phyloP scores from a whole-genome alignment of 129 eudicot species.

The Flaveria linearis region DNA sequence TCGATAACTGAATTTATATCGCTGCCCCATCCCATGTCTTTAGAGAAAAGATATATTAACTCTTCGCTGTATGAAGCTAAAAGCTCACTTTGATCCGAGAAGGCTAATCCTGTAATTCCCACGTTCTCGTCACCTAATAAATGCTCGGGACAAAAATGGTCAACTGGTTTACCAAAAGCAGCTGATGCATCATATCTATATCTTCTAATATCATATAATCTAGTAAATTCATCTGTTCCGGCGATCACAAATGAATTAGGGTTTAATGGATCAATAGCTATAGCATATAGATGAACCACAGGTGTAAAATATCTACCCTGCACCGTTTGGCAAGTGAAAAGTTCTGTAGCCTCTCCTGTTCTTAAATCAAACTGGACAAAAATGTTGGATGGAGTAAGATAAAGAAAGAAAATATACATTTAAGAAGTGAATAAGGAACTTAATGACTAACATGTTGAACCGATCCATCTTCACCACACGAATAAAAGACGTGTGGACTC shows the following conservation, averaged over 20 bases:
- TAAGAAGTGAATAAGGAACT: conserved; percentile 5
- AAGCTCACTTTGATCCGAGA: conserved; percentile 71
- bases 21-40: conserved; percentile 66
- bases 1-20: conserved; percentile 36
- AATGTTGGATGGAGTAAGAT: neutral
- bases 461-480: conserved; percentile 90
- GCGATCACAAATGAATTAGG: conserved; percentile 69
- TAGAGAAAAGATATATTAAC: conserved; percentile 61
- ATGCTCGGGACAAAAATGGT: conserved; percentile 67
- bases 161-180: conserved; percentile 59
- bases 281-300: conserved; percentile 54
- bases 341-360: conserved; percentile 61
- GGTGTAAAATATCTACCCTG: conserved; percentile 35
- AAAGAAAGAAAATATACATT: neutral
- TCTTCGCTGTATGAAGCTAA: conserved; percentile 67
- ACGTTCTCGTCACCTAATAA: conserved; percentile 57
- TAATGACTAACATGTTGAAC: conserved; percentile 76
- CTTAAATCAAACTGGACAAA: conserved; percentile 73
- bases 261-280: conserved; percentile 69
- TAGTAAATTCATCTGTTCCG: conserved; percentile 67
- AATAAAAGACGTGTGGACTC: conserved; percentile 71
- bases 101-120: conserved; percentile 74
- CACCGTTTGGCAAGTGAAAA: conserved; percentile 58
- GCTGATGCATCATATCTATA: conserved; percentile 53
- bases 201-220: conserved; percentile 71